Conservation (phyloP, 441 rosid genomes). For the Populus trichocarpa region DNA sequence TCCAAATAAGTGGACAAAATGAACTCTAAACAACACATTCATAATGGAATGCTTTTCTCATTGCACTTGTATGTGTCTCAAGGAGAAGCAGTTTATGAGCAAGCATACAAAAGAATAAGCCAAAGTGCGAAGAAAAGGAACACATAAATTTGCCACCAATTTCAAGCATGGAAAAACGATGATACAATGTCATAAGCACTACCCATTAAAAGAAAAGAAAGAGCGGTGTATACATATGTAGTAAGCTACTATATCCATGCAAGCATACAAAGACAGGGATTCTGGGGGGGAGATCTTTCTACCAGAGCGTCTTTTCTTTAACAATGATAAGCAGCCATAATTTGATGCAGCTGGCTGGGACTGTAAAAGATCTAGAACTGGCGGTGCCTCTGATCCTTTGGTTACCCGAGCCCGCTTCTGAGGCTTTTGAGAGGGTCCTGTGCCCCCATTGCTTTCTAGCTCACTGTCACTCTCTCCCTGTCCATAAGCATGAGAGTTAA, state of each 20-base stretch:
- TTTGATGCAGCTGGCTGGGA: constrained; percentile 45
- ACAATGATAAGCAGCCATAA: constrained; percentile 70
- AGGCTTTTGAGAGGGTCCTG: constrained; percentile 42
- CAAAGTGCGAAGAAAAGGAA: background rate
- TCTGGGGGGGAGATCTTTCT: constrained; percentile 23
- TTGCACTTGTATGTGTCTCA: background rate
- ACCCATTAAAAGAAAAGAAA: constrained; percentile 1
- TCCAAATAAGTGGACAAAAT: constrained; percentile 13
- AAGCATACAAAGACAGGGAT: background rate
- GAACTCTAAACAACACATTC: background rate
- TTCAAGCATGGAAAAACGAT: constrained; percentile 3
- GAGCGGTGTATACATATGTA: background rate
- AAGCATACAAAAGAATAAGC: background rate
- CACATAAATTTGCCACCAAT: background rate
- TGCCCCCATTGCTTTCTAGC: constrained; percentile 56
- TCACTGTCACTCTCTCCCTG: constrained; percentile 87
- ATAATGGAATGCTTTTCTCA: background rate
- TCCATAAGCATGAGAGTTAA: background rate
- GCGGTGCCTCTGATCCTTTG: constrained; percentile 35
- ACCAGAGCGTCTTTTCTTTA: constrained; percentile 64
- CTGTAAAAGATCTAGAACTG: constrained; percentile 39
- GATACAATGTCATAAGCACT: background rate
- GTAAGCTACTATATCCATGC: background rate
- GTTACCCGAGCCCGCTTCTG: constrained; percentile 63
- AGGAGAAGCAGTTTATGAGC: background rate